Base-by-base conservation (phyloP, 441 rosid genomes). In the Macaranga tanarius region DNA sequence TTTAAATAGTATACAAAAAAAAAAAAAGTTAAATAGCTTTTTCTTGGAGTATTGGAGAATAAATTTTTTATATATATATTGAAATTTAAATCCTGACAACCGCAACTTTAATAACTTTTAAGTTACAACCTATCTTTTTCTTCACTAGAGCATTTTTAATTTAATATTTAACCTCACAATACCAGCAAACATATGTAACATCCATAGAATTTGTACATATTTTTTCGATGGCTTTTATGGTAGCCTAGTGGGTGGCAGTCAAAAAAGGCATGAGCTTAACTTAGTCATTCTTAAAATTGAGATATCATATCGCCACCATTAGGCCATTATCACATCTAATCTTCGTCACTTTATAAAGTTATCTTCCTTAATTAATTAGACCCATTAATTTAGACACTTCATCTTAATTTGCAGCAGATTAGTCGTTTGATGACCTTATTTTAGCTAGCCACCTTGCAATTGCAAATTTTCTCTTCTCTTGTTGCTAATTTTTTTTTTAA, bases 351-450 rank as follows among this genome's bases (percentile, higher is more conserved):
- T 65, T n/a, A 57, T 76, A 65, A 82, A 69, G 75, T 26, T 72
- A 77, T 44, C 67, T 42, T 56, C 63, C 50, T 69, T 16, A 28
- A 65, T 16, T 31, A n/a, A 45, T 8, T 44, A 13, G 11, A 71
- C 61, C 73, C 75, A 11, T 74, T 52, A 69, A 81, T 73, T 62
- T 79, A 25, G 79, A 76, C 75, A 74, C 15, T 65, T 71, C 77
- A 79, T 76, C 82, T 76, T 66, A 55, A 64, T 67, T 9, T 20
- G n/a, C 19, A 15, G 55, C 23, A 63, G 12, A 15, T 40, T 31
- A 56, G 20, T 65, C n/a, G 26, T 62, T 68, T 44, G 54, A 71
- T 52, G 52, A 65, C 70, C 56, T 42, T 54, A 26, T 12, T n/a
- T n/a, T n/a, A n/a, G n/a, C n/a, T 26, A 23, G 16, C 72, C 13